Conservation (phyloP, 208 protist species). For the Leishmania lainsoni region DNA sequence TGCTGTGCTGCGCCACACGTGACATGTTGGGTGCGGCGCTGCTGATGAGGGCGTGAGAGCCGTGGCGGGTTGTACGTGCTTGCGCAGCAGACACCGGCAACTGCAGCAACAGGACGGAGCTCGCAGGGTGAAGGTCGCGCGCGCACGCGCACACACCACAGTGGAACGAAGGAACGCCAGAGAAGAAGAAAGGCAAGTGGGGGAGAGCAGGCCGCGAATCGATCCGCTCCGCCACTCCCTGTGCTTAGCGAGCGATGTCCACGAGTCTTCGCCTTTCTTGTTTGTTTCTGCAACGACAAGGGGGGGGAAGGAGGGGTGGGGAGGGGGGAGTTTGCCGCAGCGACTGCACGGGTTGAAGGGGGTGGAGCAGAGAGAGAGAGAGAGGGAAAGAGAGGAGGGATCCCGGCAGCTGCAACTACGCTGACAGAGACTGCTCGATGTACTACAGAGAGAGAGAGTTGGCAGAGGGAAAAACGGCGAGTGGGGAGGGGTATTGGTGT, state of each 20-base stretch:
- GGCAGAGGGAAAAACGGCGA: background rate
- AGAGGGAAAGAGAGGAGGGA: background rate
- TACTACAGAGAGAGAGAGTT: background rate
- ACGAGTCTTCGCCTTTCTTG: conserved; percentile 1
- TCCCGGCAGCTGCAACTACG: no score
- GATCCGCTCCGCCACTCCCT: background rate
- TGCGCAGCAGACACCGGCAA: no score
- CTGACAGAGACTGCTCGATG: background rate
- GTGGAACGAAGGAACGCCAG: background rate
- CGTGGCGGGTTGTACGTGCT: no score
- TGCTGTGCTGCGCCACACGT: background rate
- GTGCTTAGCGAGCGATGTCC: background rate
- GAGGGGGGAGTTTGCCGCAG: background rate
- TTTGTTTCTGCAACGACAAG: background rate
- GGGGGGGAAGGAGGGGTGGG: background rate
- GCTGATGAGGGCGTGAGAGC: background rate
- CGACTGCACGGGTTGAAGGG: background rate
- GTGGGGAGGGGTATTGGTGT: background rate
- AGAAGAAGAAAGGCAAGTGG: background rate
- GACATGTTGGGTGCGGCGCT: background rate
- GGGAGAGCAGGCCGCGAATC: background rate
- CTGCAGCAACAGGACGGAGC: no score
- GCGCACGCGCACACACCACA: background rate
- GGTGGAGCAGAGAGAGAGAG: background rate
- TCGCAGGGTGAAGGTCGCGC: background rate